Conservation (phyloP, 306 rosid species). For the Pachyrhizus erosus region DNA sequence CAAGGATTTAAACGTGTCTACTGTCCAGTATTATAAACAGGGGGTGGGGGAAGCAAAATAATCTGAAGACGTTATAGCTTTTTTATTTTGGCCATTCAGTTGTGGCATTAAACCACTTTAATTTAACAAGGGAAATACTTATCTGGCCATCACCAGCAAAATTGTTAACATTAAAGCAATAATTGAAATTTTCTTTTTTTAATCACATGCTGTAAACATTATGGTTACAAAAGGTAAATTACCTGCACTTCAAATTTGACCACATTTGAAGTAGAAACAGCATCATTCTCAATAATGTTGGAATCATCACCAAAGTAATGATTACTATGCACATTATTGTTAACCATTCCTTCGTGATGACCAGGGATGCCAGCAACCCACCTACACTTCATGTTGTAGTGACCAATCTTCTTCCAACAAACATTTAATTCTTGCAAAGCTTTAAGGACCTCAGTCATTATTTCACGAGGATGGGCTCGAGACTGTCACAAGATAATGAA, state of each 20-base stretch:
- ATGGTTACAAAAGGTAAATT: slow-evolving; percentile 29
- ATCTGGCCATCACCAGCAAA: neutral
- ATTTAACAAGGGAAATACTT: slow-evolving; percentile 1
- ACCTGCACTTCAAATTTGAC: slow-evolving; percentile 99
- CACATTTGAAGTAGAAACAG: slow-evolving; percentile 59
- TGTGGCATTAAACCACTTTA: neutral
- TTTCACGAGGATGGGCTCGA: slow-evolving; percentile 89
- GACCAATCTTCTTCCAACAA: slow-evolving; percentile 96
- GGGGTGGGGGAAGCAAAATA: slow-evolving; percentile 1
- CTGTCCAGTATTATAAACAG: neutral
- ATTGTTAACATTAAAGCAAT: neutral
- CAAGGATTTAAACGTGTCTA: slow-evolving; percentile 9
- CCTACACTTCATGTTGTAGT: slow-evolving; percentile 95
- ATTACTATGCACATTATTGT: slow-evolving; percentile 60
- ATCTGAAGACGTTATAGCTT: neutral
- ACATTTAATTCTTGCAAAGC: slow-evolving; percentile 90
- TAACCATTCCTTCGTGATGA: slow-evolving; percentile 68
- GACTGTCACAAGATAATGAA: slow-evolving; percentile 62
- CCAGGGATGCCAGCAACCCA: slow-evolving; percentile 67
- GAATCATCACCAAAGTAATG: slow-evolving; percentile 75
- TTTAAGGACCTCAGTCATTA: slow-evolving; percentile 94
- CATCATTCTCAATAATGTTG: slow-evolving; percentile 65
- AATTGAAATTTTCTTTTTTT: neutral
- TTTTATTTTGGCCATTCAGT: neutral
- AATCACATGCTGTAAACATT: slow-evolving; percentile 21